These are phyloP conservation scores for Syzygium grande DNA, from an alignment of 345 rosid species.

Conservation along the genomic window DNA sequence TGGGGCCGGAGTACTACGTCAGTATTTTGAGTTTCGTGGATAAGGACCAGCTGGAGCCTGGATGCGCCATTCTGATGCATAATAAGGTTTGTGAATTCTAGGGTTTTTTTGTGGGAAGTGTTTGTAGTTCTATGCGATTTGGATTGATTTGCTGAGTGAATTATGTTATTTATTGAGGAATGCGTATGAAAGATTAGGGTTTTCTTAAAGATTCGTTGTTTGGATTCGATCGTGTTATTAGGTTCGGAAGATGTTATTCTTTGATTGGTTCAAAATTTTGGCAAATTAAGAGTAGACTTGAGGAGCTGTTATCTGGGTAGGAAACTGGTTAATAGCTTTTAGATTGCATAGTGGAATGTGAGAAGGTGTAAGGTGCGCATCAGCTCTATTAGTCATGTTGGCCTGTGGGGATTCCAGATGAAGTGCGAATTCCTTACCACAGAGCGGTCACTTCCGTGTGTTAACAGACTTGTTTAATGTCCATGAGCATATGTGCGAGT, in stretches of 20 bases:
- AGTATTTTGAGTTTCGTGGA: conserved; percentile 93
- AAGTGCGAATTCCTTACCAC: neutral
- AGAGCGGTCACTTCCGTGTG: neutral
- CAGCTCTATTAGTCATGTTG: neutral
- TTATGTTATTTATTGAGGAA: neutral
- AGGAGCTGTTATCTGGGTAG: neutral
- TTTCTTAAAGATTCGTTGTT: neutral
- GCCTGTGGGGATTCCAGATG: neutral
- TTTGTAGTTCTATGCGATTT: neutral
- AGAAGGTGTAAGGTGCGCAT: neutral
- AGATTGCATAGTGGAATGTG: neutral
- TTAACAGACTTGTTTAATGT: neutral
- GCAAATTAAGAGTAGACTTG: neutral
- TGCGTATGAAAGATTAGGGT: neutral
- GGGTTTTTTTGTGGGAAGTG: neutral
- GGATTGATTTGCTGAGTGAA: neutral
- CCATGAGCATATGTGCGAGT: neutral
- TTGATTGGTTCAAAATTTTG: neutral
- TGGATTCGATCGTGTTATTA: neutral
- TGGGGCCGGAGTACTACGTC: conserved; percentile 93
- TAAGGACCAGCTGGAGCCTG: conserved; percentile 96
- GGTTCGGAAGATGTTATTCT: neutral
- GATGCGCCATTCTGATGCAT: conserved; percentile 95
- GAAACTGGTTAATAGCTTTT: neutral
- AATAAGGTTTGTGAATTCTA: conserved; percentile 46